Base-by-base conservation (phyloP, 805 yeast genomes). In the Wilhelminamyces savonicus region DNA sequence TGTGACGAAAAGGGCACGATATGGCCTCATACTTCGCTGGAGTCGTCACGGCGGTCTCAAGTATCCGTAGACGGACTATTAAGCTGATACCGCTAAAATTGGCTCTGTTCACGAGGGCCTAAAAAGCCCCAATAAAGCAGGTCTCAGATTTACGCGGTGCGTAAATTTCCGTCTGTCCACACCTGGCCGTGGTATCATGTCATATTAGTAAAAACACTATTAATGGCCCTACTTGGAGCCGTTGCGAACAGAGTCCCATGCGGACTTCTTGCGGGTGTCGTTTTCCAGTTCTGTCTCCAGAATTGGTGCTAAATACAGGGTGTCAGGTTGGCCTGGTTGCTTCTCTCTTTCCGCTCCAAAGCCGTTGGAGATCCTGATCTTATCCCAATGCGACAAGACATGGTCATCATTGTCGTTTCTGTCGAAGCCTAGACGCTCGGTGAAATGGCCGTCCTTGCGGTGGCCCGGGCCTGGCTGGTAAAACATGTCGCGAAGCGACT, bases 331-430 rank as follows among this genome's bases (percentile, higher is more conserved):
- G 13, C 9, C 20, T 11, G 26, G 24, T 27, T 8, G 9, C 12
- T 11, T 19, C 13, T 15, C 18, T n/a, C 12, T 19, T 4, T 23
- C 10, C 4, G 24, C 22, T 5, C 21, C 39, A 30, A 50, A 54
- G 8, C 52, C 54, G 25, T 57, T 59, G 19, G 46, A 49, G 16
- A 41, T 34, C 22, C 69, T 39, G n/a, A 62, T 52, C 31, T 52
- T 44, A 13, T 56, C 62, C 69, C 69, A 62, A 19, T 51, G 52
- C 2, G 66, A 57, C 2, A 27, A 19, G 22, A 33, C 41, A 3
- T 31, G 16, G 3, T 31, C 24, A 21, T 10, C 12, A 13, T 17
- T 13, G 13, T 9, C 14, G 15, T 24, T 30, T 10, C 5, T 21
- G 4, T 13, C 18, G 12, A 23, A 32, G 28, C 8, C 33, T 34